Percentiles rank a stretch among this genome's conserved stretches.
phyloP scores from a whole-genome alignment of 2,329 filamentous ascomycete species.

The Botrytis cinerea region DNA sequence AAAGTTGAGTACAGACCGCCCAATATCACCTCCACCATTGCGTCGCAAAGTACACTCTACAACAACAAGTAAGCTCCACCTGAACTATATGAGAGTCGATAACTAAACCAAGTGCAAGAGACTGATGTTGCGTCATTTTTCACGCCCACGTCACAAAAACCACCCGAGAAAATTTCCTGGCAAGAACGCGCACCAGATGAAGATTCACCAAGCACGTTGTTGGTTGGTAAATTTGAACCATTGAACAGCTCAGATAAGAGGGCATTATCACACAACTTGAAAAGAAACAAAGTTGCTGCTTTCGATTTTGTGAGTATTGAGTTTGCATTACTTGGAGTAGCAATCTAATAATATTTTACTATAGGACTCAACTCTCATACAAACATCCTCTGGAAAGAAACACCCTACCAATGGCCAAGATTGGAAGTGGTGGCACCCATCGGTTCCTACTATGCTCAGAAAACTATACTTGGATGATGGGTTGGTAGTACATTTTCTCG shows the following conservation, averaged over 20 bases:
- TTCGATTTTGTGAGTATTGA: slow-evolving; percentile 61
- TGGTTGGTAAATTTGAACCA: slow-evolving; percentile 72
- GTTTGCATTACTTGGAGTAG: not conserved
- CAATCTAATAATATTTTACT: not conserved
- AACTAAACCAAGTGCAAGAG: slow-evolving; percentile 49
- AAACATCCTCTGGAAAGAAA: slow-evolving; percentile 75
- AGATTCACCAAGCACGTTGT: slow-evolving; percentile 57
- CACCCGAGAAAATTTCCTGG: slow-evolving; percentile 75
- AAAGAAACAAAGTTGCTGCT: slow-evolving; percentile 64
- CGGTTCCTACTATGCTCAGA: slow-evolving; percentile 67
- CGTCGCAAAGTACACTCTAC: slow-evolving; percentile 42
- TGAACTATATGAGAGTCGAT: not conserved
- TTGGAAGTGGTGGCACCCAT: slow-evolving; percentile 91
- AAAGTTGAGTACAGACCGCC: slow-evolving; percentile 33
- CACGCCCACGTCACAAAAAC: slow-evolving; percentile 81
- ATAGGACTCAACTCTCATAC: slow-evolving; percentile 85
- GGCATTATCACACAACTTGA: slow-evolving; percentile 29
- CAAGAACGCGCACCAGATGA: slow-evolving; percentile 58
- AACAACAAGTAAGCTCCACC: slow-evolving; percentile 40
- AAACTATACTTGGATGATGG: slow-evolving; percentile 68
- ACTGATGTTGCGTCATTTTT: slow-evolving; percentile 82
- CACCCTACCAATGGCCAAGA: slow-evolving; percentile 71
- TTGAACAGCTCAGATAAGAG: slow-evolving; percentile 40
- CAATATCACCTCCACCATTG: slow-evolving; percentile 41
- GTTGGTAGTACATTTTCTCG: slow-evolving; percentile 45